Evolutionary conservation across 1,284 basidiomycete genomes (phyloP).

Genomic region (Ceratobasidium papillatum): DNA sequence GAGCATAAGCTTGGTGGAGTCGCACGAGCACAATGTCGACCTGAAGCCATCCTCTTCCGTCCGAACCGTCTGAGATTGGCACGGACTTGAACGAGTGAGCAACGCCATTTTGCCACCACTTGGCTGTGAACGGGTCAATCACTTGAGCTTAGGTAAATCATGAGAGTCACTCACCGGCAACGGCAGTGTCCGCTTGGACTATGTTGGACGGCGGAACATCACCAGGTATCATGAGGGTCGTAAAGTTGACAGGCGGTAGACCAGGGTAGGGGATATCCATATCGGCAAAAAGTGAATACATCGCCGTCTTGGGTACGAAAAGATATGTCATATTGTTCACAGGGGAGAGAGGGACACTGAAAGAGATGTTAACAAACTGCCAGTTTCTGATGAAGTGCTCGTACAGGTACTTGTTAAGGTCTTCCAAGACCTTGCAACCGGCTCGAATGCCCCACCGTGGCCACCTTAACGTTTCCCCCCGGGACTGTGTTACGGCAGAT

Average conservation of each 20-base stretch:
- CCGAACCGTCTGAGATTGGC: background rate
- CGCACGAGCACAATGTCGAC: slow-evolving; percentile 29
- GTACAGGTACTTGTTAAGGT: slow-evolving; percentile 9
- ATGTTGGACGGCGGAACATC: slow-evolving; percentile 3
- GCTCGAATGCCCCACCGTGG: slow-evolving; percentile 33
- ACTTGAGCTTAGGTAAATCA: background rate
- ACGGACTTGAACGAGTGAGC: slow-evolving; percentile 28
- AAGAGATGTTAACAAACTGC: background rate
- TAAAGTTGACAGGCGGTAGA: slow-evolving; percentile 23
- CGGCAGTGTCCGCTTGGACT: slow-evolving; percentile 8
- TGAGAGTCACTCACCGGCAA: background rate
- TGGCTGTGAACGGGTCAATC: background rate
- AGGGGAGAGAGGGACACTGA: slow-evolving; percentile 2
- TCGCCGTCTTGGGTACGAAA: slow-evolving; percentile 30
- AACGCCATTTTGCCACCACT: slow-evolving; percentile 37
- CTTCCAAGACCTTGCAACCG: slow-evolving; percentile 7
- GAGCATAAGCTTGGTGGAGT: slow-evolving; percentile 25
- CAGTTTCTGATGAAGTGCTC: background rate
- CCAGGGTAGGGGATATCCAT: slow-evolving; percentile 24
- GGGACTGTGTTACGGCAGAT: background rate
- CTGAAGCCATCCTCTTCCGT: slow-evolving; percentile 29
- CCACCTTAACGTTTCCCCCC: slow-evolving; percentile 13
- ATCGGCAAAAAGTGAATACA: slow-evolving; percentile 17
- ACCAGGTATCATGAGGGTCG: slow-evolving; percentile 9
- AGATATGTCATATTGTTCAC: slow-evolving; percentile 28